Conservation (phyloP, 495 filamentous ascomycete genomes). For the Hypoxylon trugodes region DNA sequence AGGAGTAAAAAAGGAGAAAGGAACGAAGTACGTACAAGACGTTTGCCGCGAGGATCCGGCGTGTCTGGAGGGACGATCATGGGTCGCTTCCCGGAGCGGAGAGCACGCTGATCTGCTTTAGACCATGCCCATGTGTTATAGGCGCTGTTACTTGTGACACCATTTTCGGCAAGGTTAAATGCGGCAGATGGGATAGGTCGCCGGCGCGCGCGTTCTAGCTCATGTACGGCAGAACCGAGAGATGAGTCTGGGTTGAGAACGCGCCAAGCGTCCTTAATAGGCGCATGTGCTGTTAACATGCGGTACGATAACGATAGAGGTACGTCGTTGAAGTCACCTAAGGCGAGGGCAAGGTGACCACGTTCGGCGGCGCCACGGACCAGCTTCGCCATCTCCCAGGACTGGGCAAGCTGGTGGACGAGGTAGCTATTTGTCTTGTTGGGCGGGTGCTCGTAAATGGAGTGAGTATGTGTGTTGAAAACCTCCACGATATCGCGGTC, state of each 20-base stretch:
- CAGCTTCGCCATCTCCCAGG: slow-evolving; percentile 96
- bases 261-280: slow-evolving; percentile 84
- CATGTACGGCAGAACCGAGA: slow-evolving; percentile 71
- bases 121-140: slow-evolving; percentile 96
- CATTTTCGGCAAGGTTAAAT: slow-evolving; percentile 80
- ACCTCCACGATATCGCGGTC: slow-evolving; percentile 81
- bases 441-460: slow-evolving; percentile 82
- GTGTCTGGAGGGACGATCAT: slow-evolving; percentile 65
- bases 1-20: no score
- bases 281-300: slow-evolving; percentile 79
- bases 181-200: slow-evolving; percentile 70
- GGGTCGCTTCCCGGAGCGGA: slow-evolving; percentile 55
- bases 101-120: slow-evolving; percentile 65
- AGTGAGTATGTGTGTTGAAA: slow-evolving; percentile 90
- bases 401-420: slow-evolving; percentile 89
- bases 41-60: slow-evolving; percentile 75
- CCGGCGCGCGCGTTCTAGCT: slow-evolving; percentile 65
- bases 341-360: slow-evolving; percentile 82
- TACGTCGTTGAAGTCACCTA: slow-evolving; percentile 96
- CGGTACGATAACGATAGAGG: slow-evolving; percentile 87
- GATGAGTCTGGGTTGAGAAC: slow-evolving; percentile 81
- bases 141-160: slow-evolving; percentile 84
- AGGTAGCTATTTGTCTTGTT: slow-evolving; percentile 78
- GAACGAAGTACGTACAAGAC: slow-evolving; percentile 55
- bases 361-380: slow-evolving; percentile 85